Conservation (phyloP, 2,329 filamentous ascomycete genomes). For the Graphium sp. region DNA sequence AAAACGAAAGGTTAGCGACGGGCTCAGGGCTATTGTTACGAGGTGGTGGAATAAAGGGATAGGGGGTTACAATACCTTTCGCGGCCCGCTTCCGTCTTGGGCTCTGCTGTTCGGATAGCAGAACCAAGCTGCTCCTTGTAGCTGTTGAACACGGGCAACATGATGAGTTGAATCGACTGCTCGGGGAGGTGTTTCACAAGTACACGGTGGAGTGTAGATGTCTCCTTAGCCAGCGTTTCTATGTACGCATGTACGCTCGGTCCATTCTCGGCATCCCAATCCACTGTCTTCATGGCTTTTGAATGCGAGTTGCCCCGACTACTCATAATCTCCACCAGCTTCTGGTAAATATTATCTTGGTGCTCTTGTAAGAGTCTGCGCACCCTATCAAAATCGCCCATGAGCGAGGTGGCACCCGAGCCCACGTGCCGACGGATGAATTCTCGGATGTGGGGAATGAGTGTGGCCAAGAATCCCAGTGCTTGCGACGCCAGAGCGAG, state of each 20-base stretch:
- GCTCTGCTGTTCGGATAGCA: conserved; percentile 46
- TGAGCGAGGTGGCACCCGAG: conserved; percentile 37
- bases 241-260: conserved; percentile 50
- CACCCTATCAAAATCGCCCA: conserved; percentile 80
- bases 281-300: conserved; percentile 54
- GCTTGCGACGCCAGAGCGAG: conserved; percentile 83
- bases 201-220: conserved; percentile 67
- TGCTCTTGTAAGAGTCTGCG: conserved; percentile 75
- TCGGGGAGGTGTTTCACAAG: conserved; percentile 70
- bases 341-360: conserved; percentile 79
- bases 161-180: conserved; percentile 62
- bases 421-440: conserved; percentile 66
- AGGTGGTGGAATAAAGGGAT: background rate
- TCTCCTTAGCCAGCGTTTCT: conserved; percentile 78
- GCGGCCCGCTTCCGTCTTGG: conserved; percentile 51
- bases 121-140: conserved; percentile 67
- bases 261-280: conserved; percentile 35
- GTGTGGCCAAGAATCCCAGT: conserved; percentile 67
- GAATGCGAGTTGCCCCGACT: conserved; percentile 58
- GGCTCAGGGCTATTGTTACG: background rate
- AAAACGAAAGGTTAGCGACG: background rate
- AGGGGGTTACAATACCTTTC: conserved; percentile 40
- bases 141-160: conserved; percentile 67
- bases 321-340: conserved; percentile 84
- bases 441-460: conserved; percentile 82